Base-by-base conservation (phyloP, 345 rosid species). In the Boechera stricta region DNA sequence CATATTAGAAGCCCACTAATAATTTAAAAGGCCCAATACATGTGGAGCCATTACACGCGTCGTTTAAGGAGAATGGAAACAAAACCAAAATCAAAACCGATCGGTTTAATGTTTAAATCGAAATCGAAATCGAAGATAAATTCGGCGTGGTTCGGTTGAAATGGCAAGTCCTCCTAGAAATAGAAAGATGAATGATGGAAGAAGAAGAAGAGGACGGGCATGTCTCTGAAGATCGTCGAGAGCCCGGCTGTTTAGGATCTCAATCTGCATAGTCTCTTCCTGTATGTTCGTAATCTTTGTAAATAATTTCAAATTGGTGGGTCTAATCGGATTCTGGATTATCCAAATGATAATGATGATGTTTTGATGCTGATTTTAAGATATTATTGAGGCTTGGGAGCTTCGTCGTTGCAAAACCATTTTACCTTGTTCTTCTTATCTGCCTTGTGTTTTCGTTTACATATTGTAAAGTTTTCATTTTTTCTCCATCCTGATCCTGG, bases 181-280 rank as follows among this genome's bases (percentile, higher is more conserved):
- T 75, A 75, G 78, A 66, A 75, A 26, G 64, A 64, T 21, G 64
- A 36, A 36, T 18, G 26, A 41, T 31, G 77, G 13, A 72, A 8
- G 47, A 65, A 41, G n/a, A 12, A n/a, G n/a, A 44, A 42, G 47
- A 39, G 4, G 71, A 36, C 41, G 8, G 28, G 47, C 16, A 49
- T 49, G 54, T 49, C 24, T 21, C 24, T 21, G 24, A 21, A 21
- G 24, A 21, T 21, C 24, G 24, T 21, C 24, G 24, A 21, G 24
- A 21, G 24, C 24, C 74, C 74, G 79, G 5, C 55, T 29, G 29
- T 60, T 76, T 76, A 76, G 79, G 79, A 76, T 68, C 79, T 59
- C 69, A 59, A 76, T 48, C 55, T 52, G 42, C 10, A 9, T 38
- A 2, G 8, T 38, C 42, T 8, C 42, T 1, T 35, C 10, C 8